These are phyloP conservation scores for Beauveria sp. DNA, from an alignment of 2,329 filamentous ascomycete species.

Conservation along the genomic window DNA sequence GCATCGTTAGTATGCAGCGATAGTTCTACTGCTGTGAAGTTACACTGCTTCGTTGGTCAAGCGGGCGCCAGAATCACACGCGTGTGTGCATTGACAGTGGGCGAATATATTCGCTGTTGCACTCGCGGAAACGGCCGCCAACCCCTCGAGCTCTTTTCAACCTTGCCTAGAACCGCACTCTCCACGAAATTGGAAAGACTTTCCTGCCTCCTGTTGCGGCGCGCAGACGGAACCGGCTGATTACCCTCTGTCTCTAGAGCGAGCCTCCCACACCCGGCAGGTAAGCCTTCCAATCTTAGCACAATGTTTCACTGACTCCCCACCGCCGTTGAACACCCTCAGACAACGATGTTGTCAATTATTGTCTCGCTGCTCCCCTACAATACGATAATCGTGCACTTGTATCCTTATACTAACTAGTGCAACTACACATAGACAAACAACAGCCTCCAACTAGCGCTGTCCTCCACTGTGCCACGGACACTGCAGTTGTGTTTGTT, in stretches of 20 bases:
- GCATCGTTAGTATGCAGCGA: constrained; percentile 1
- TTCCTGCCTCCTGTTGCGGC: not conserved
- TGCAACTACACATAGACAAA: not conserved
- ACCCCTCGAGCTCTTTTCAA: not conserved
- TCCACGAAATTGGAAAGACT: not conserved
- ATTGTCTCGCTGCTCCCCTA: not conserved
- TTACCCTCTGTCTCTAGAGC: not conserved
- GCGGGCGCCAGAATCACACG: not conserved
- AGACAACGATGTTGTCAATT: not conserved
- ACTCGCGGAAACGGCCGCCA: not conserved
- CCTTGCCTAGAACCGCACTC: not conserved
- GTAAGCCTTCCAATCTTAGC: constrained; percentile 1
- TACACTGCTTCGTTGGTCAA: not conserved
- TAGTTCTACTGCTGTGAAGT: not conserved
- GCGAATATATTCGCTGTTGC: not conserved
- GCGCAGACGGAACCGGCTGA: not conserved
- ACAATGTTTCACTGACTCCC: not conserved
- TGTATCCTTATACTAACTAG: not conserved
- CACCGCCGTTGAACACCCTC: not conserved
- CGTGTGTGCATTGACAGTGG: not conserved
- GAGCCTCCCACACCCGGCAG: not conserved
- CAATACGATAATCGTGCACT: not conserved
- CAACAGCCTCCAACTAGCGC: not conserved
- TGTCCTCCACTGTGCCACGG: not conserved
- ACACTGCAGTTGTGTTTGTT: not conserved